These are phyloP conservation scores for Lineolata rhizophorae DNA, from an alignment of 495 filamentous ascomycete genomes.

Conservation along the genomic window DNA sequence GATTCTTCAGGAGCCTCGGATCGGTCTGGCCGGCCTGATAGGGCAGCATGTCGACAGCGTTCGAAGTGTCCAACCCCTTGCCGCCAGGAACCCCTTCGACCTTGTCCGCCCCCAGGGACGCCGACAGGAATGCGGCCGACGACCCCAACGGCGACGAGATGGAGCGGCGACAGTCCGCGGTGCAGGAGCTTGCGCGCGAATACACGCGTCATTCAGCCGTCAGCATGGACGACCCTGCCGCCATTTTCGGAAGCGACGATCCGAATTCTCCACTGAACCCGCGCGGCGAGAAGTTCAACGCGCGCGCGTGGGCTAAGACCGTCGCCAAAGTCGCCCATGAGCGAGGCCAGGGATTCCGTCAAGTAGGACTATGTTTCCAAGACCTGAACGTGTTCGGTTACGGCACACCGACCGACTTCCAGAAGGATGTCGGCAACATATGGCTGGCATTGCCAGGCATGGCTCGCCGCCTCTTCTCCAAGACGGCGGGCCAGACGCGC, in stretches of 20 bases:
- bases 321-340: not conserved
- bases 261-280: not conserved
- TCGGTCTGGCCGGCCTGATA: no score
- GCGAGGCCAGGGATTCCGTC: not conserved
- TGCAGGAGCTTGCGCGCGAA: no score
- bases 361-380: not conserved
- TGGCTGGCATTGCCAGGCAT: not conserved
- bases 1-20: no score
- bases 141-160: no score
- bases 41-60: no score
- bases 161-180: no score
- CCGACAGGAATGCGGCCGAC: no score
- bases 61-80: no score
- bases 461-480: not conserved
- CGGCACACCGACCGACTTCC: not conserved
- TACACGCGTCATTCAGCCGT: not conserved
- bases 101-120: no score
- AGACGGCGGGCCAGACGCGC: not conserved
- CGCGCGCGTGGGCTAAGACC: not conserved
- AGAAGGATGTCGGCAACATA: not conserved
- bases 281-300: not conserved
- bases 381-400: not conserved
- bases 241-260: not conserved
- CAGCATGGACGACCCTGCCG: no score
- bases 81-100: no score